A percentile compares a stretch with the other conserved stretches of the same genome.
Conservation (phyloP, 257 asterid species). For the Lantana camara region DNA sequence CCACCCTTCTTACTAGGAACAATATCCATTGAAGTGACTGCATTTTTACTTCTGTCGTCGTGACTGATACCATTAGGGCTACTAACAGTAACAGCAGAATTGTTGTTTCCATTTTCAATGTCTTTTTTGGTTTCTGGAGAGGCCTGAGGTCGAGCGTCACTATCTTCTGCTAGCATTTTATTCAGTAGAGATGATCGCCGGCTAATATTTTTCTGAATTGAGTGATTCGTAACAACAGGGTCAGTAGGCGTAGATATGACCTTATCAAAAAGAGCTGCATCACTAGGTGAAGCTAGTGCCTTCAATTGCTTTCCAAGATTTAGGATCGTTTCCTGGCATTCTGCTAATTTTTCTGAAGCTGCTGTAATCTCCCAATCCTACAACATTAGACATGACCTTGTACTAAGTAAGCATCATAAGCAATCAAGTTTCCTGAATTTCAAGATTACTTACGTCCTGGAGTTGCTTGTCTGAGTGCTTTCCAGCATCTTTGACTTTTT, state of each 20-base stretch:
- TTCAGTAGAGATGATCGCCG: conserved; percentile 31
- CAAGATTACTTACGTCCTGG: conserved; percentile 76
- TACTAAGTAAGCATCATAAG: no score
- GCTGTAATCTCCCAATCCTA: conserved; percentile 74
- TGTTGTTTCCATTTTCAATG: conserved; percentile 28
- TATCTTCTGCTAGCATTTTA: conserved; percentile 77
- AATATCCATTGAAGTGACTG: conserved; percentile 46
- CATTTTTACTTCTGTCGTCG: conserved; percentile 31
- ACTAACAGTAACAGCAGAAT: conserved; percentile 25
- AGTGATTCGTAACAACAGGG: conserved; percentile 28
- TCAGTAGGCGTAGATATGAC: conserved; percentile 44
- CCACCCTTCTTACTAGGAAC: conserved; percentile 58
- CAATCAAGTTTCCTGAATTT: no score
- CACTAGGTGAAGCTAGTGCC: conserved; percentile 75
- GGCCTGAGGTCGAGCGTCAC: conserved; percentile 20
- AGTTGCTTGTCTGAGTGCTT: conserved; percentile 42
- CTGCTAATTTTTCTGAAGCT: conserved; percentile 79
- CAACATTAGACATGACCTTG: neutral
- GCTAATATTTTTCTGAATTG: conserved; percentile 60
- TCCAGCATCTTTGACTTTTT: conserved; percentile 36
- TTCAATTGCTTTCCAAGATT: conserved; percentile 84
- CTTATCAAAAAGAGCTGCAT: conserved; percentile 53
- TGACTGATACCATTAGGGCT: conserved; percentile 25
- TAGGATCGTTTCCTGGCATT: conserved; percentile 82
- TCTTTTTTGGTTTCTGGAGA: conserved; percentile 43